Evolutionary conservation across 83 land plant species (phyloP), one percentile per base, ranked within the genome.

Genomic region (Larix sibirica): DNA sequence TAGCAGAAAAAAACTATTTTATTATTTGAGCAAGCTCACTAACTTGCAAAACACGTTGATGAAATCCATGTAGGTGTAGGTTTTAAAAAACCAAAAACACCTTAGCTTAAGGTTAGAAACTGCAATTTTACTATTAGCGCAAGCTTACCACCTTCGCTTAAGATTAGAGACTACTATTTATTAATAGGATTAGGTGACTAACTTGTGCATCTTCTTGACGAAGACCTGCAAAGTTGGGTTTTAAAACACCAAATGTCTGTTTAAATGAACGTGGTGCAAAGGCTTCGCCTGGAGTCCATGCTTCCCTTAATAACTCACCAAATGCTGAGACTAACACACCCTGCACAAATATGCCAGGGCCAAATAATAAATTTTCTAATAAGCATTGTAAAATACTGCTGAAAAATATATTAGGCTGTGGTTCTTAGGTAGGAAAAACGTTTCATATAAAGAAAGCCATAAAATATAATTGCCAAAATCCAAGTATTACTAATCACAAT

Each of bases 121-220:
- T 50, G 54, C 54, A 9, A 50, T 50, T 9, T 9, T 50, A 50
- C 54, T 50, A 50, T 10, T 9, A 10, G 56, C 12, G 54, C 54
- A 47, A 50, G 56, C 56, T 2, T 2, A 50, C 56, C 56, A 50
- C 12, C 56, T 50, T 50, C 9, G 56, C 56, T 10, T 50, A 50
- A 50, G 56, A 50, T 50, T 50, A 10, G 56, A 50, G 12, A 50
- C 56, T 50, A 50, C 56, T 50, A 8, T 42, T 50, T 50, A 50
- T 50, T 50, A 10, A 9, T 10, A 50, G 56, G 56, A 2, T 12
- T 9, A 50, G 56, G 13, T 17, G 40, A 86, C 90, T 82, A 38
- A 95, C 97, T 79, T 95, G 97, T 20, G 97, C 91, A 89, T 95
- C 97, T 81, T 95, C 96, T 76, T 95, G 97, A 84, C 90, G 93